Base-by-base conservation (phyloP, 306 rosid genomes). In the Gastrolobium villosum region DNA sequence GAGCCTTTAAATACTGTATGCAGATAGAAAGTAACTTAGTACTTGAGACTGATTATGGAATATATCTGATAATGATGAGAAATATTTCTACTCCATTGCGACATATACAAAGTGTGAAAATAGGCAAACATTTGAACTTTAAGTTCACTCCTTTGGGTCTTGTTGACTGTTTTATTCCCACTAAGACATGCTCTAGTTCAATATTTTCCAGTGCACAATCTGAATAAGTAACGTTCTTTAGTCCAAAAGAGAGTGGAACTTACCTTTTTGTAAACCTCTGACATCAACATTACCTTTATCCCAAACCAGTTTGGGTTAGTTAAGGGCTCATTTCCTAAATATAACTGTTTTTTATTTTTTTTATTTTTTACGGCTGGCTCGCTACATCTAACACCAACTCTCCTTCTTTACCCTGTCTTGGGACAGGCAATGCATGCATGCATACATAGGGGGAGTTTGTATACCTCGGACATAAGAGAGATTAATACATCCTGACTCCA, bases 161-260 rank as follows among this genome's bases (percentile, higher is more conserved):
- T 68, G 6, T 63, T 76, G 74, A 61, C 8, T 62, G 44, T 62
- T 52, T 59, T 15, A 34, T 36, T 75, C 63, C 62, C 62, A 15
- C 36, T 30, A 39, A 64, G 34, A 64, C 15, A 10, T n/a, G 36
- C 72, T 8, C 2, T 28, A 65, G 28, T 61, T 60, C 48, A 36
- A 46, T 45, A 8, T 30, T 20, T 76, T 39, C 2, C 26, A 3
- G 54, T 72, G 56, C 56, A 7, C 48, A 20, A 32, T 14, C 49
- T 10, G 36, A 50, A 14, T 49, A 36, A 10, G 37, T 36, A 35
- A 15, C 28, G 70, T 34, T 45, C 49, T 57, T 14, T 61, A 20
- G 31, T 37, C 7, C 6, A 4, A 26, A 36, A 62, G 50, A 62
- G 62, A 35, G 30, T 37, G 28, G 15, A 20, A 20, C 26, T 20